Base-by-base conservation (phyloP, 2,329 filamentous ascomycete species). In the Ceratocystis alfenasii region DNA sequence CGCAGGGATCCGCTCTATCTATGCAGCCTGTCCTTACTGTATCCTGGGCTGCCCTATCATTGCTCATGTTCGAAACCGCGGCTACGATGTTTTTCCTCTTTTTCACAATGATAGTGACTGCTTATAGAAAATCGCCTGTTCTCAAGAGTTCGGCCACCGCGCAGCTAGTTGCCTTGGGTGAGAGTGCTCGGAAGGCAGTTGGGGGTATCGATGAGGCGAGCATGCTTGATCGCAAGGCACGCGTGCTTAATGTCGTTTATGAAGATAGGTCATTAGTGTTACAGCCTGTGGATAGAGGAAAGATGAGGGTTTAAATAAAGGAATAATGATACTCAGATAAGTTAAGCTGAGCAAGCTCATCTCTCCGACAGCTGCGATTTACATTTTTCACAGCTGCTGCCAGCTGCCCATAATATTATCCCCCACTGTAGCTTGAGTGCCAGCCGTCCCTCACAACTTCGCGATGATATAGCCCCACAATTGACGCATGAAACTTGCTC, bases 81-180 rank as follows among this genome's bases (percentile, higher is more conserved):
- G 64, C 70, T 1, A 65, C 70, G 1, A 50, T 67, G 12, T 61
- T 63, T 10, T 71, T 74, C 65, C 66, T 73, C 15, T 12, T 69
- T 17, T 68, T 69, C 2, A 71, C 73, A 17, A 71, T 72, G 55
- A 30, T 71, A 2, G 69, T 71, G 45, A 73, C 71, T 25, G 65
- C 68, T 6, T 66, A 69, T 3, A 69, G 69, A 68, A 64, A 68
- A 28, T 68, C 70, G 2, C 66, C 67, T 45, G 68, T 72, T 15
- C 64, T 74, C 61, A 74, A 74, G 66, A 68, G 68, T 36, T 72
- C 72, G n/a, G 65, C 70, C 8, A 66, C 70, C 12, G 69, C 71
- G 10, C 57, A 70, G 12, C 63, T 74, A 25, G 67, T 73, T 22
- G 71, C 72, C n/a, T 64, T 74, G n/a, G 64, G 65, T 33, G 65